These are phyloP conservation scores for Fusarium succisae DNA, from an alignment of 2,329 filamentous ascomycete genomes.

Conservation along the genomic window DNA sequence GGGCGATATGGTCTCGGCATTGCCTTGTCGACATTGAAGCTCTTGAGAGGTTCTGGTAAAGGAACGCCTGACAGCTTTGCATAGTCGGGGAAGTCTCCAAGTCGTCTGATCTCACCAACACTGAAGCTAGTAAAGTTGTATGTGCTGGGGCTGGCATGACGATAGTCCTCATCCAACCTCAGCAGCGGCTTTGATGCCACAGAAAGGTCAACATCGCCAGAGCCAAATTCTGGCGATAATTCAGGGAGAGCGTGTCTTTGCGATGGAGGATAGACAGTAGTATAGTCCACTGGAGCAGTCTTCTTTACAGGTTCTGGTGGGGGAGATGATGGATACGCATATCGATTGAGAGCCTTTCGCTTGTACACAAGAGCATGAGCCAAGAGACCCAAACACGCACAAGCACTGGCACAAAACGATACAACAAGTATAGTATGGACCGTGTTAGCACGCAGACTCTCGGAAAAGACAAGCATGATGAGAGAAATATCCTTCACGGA, in stretches of 20 bases:
- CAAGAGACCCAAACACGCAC: conserved; percentile 25
- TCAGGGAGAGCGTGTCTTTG: conserved; percentile 30
- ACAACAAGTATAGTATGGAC: conserved; percentile 8
- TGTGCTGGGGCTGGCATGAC: conserved; percentile 44
- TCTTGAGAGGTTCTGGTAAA: conserved; percentile 68
- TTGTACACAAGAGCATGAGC: conserved; percentile 28
- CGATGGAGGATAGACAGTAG: conserved; percentile 41
- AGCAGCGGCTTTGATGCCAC: conserved; percentile 40
- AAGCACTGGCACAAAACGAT: conserved; percentile 10
- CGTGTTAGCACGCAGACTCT: conserved; percentile 5
- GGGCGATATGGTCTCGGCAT: conserved; percentile 80
- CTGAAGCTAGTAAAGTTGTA: conserved; percentile 77
- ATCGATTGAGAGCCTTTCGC: conserved; percentile 27
- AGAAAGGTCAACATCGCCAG: conserved; percentile 15
- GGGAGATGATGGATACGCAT: conserved; percentile 10
- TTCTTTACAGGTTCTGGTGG: conserved; percentile 30
- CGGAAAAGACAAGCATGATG: conserved; percentile 26
- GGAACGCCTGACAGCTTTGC: conserved; percentile 78
- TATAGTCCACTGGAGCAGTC: conserved; percentile 34
- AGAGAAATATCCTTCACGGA: not conserved
- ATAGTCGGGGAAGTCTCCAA: conserved; percentile 85
- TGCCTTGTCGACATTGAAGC: conserved; percentile 76
- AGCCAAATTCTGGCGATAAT: not conserved
- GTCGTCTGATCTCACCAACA: conserved; percentile 70
- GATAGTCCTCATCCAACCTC: conserved; percentile 48